These are phyloP conservation scores for Chaetomium globosum DNA, from an alignment of 2,329 filamentous ascomycete genomes.

Conservation along the genomic window DNA sequence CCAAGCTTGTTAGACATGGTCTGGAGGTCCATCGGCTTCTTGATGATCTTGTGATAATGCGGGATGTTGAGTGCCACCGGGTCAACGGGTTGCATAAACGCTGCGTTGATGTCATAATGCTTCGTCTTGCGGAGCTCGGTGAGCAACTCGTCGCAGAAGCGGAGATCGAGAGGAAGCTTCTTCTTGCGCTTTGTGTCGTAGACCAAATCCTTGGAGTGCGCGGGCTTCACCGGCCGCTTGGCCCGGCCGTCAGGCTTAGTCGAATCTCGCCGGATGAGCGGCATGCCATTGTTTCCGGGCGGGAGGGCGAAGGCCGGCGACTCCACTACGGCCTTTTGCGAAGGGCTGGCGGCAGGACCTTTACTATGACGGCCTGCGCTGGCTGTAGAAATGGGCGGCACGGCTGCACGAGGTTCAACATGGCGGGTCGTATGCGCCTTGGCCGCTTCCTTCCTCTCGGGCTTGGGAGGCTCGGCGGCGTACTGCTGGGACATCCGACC, in stretches of 20 bases:
- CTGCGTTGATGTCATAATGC: constrained; percentile 66
- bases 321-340: constrained; percentile 42
- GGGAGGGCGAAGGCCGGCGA: constrained; percentile 68
- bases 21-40: constrained; percentile 91
- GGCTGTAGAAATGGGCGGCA: constrained; percentile 27
- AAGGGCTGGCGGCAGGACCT: constrained; percentile 35
- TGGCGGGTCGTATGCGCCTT: constrained; percentile 53
- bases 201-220: constrained; percentile 86
- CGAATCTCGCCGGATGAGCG: constrained; percentile 83
- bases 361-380: constrained; percentile 41
- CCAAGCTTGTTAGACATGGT: constrained; percentile 80
- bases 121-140: constrained; percentile 76
- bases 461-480: constrained; percentile 59
- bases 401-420: constrained; percentile 47
- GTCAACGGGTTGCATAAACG: constrained; percentile 85
- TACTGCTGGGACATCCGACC: constrained; percentile 50
- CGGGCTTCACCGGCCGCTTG: constrained; percentile 90
- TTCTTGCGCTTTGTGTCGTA: constrained; percentile 85
- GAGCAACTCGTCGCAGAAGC: constrained; percentile 83
- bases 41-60: constrained; percentile 89
- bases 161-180: constrained; percentile 84
- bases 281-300: constrained; percentile 66
- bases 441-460: constrained; percentile 60
- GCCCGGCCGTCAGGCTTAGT: constrained; percentile 76
- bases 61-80: constrained; percentile 93